phyloP scores from a whole-genome alignment of 768 basidiomycete genomes.

The Roridomyces roridus region DNA sequence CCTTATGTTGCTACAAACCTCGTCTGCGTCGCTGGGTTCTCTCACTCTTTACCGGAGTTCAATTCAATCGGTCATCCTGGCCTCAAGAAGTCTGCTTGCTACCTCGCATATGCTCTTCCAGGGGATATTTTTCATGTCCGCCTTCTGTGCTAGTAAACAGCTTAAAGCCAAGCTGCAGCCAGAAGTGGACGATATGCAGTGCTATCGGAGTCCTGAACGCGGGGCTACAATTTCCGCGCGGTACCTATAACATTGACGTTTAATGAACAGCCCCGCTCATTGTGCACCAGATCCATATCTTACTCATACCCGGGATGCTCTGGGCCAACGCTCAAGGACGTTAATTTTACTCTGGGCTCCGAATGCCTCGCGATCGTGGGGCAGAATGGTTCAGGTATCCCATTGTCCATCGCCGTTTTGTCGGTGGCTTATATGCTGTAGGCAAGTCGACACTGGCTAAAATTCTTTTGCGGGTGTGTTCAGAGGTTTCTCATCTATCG shows the following conservation, averaged over 20 bases:
- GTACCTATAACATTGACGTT: slow-evolving; percentile 46
- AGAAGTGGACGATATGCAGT: slow-evolving; percentile 52
- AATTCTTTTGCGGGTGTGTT: slow-evolving; percentile 62
- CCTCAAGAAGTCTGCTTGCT: slow-evolving; percentile 65
- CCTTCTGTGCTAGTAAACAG: slow-evolving; percentile 80
- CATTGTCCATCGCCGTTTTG: slow-evolving; percentile 22
- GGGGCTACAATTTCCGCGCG: slow-evolving; percentile 78
- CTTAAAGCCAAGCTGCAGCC: slow-evolving; percentile 75
- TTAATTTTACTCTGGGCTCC: slow-evolving; percentile 72
- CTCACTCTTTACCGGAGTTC: slow-evolving; percentile 82
- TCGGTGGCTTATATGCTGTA: slow-evolving; percentile 34
- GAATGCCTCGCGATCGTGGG: slow-evolving; percentile 86
- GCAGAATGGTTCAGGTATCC: slow-evolving; percentile 79
- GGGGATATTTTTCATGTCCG: slow-evolving; percentile 85
- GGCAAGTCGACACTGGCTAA: slow-evolving; percentile 91
- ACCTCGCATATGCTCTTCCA: slow-evolving; percentile 82
- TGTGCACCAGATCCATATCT: slow-evolving; percentile 53
- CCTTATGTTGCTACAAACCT: slow-evolving; percentile 72
- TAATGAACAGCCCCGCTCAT: slow-evolving; percentile 2
- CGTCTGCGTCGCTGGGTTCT: slow-evolving; percentile 80
- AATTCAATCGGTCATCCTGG: slow-evolving; percentile 72
- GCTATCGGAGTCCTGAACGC: slow-evolving; percentile 51
- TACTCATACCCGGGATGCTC: slow-evolving; percentile 83
- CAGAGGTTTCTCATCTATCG: no score
- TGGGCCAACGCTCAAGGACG: slow-evolving; percentile 69